These are phyloP conservation scores for Chlamydomonas urium DNA, from an alignment of 139 green algal genomes.

Conservation along the genomic window DNA sequence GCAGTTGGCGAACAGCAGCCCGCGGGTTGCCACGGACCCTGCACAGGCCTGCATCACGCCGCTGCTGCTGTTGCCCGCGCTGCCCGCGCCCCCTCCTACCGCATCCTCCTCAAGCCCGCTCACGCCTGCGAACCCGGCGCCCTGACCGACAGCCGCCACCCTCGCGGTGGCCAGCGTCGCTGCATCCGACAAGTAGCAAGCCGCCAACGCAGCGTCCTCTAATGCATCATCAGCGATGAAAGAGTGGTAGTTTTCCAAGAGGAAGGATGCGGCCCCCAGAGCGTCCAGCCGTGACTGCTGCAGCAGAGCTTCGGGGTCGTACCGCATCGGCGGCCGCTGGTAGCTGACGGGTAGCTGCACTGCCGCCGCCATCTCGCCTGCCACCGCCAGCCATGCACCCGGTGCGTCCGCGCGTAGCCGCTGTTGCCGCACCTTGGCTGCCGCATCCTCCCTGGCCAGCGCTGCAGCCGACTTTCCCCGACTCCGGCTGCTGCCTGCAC, in stretches of 20 bases:
- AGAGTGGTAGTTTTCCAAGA: conserved; percentile 61
- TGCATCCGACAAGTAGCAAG: conserved; percentile 45
- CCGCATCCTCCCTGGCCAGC: background rate
- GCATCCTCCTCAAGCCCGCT: conserved; percentile 26
- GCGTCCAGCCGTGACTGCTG: conserved; percentile 22
- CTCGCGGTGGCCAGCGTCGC: no score
- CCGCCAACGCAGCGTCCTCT: conserved; percentile 37
- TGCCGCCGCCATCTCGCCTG: background rate
- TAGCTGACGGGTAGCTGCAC: background rate
- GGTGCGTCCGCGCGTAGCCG: no score
- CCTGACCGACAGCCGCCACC: no score
- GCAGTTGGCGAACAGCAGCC: conserved; percentile 49
- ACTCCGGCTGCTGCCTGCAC: background rate
- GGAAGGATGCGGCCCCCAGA: conserved; percentile 41
- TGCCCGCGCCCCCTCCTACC: no score
- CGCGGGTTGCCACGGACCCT: conserved; percentile 40
- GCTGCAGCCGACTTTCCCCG: background rate
- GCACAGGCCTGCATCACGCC: conserved; percentile 33
- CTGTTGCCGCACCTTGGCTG: background rate
- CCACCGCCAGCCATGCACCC: background rate
- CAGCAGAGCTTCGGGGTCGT: conserved; percentile 30
- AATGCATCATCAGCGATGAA: conserved; percentile 46
- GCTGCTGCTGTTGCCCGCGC: no score
- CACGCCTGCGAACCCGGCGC: conserved; percentile 9
- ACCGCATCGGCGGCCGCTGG: conserved; percentile 25